Conservation (phyloP, 805 yeast genomes). For the Yarrowia sp. region DNA sequence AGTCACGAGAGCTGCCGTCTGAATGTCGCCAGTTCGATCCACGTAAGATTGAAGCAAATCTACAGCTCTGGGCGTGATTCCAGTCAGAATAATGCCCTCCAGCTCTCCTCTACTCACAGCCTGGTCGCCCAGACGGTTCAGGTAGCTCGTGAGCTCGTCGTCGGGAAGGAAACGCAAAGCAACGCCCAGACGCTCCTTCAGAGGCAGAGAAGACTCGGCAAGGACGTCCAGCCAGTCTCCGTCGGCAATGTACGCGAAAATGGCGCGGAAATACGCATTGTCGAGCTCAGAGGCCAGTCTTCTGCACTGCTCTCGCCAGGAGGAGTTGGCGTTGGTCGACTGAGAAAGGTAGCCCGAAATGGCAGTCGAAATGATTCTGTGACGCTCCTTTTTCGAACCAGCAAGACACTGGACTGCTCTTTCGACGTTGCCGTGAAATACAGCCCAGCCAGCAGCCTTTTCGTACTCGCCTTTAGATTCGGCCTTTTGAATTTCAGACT, state of each 20-base stretch:
- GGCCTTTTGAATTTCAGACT: slow-evolving; percentile 58
- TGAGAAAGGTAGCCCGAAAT: slow-evolving; percentile 84
- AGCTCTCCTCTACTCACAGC: slow-evolving; percentile 79
- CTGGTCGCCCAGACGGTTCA: slow-evolving; percentile 64
- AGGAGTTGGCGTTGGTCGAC: slow-evolving; percentile 55
- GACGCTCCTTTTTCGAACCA: slow-evolving; percentile 65
- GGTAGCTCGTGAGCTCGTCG: slow-evolving; percentile 64
- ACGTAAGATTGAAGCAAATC: slow-evolving; percentile 82
- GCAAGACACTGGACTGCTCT: slow-evolving; percentile 78
- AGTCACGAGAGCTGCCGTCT: slow-evolving; percentile 80
- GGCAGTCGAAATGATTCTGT: slow-evolving; percentile 84
- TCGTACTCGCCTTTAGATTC: slow-evolving; percentile 62
- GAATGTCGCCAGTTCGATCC: slow-evolving; percentile 85
- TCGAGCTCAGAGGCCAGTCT: slow-evolving; percentile 82
- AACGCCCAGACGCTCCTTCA: slow-evolving; percentile 85
- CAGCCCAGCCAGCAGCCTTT: slow-evolving; percentile 98
- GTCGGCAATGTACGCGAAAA: slow-evolving; percentile 90
- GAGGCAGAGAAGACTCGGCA: slow-evolving; percentile 83
- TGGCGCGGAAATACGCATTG: slow-evolving; percentile 84
- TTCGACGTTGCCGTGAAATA: slow-evolving; percentile 83
- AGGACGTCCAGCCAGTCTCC: slow-evolving; percentile 95
- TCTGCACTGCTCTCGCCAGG: slow-evolving; percentile 94
- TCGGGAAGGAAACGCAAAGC: slow-evolving; percentile 84
- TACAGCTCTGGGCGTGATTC: slow-evolving; percentile 82
- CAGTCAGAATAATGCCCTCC: slow-evolving; percentile 87